Conservation (phyloP, 1,284 basidiomycete species). For the Trametes versicolor region DNA sequence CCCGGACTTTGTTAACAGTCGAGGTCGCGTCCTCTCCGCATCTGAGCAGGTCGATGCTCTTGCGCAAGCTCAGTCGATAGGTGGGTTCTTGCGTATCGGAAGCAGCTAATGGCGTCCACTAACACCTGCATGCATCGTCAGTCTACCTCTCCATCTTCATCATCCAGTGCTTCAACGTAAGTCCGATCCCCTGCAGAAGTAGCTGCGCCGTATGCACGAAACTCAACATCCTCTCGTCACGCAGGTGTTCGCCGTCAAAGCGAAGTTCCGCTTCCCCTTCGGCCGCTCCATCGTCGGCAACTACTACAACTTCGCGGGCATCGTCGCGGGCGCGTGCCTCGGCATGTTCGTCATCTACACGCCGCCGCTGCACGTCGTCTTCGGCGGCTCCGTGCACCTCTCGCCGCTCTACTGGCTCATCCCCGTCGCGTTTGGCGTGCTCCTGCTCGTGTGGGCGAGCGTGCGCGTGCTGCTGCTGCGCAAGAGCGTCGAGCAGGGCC, state of each 20-base stretch:
- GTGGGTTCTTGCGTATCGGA: slow-evolving; percentile 38
- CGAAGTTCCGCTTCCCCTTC: slow-evolving; percentile 69
- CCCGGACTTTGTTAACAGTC: slow-evolving; percentile 64
- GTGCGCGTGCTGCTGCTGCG: slow-evolving; percentile 65
- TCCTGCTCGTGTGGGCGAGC: slow-evolving; percentile 68
- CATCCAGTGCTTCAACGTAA: slow-evolving; percentile 74
- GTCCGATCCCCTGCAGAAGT: slow-evolving; percentile 25
- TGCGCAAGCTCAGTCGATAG: slow-evolving; percentile 69
- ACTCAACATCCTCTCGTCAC: background rate
- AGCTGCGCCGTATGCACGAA: background rate
- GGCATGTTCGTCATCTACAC: slow-evolving; percentile 77
- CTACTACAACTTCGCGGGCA: slow-evolving; percentile 73
- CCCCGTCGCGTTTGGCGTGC: slow-evolving; percentile 65
- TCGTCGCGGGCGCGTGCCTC: slow-evolving; percentile 66
- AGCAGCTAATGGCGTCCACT: background rate
- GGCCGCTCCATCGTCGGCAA: slow-evolving; percentile 65
- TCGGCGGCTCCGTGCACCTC: slow-evolving; percentile 65
- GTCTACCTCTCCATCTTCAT: slow-evolving; percentile 76
- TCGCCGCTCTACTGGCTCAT: slow-evolving; percentile 77
- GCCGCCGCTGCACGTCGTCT: slow-evolving; percentile 73
- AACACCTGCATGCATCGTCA: slow-evolving; percentile 22
- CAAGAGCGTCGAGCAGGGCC: slow-evolving; percentile 61
- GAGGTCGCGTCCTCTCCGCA: slow-evolving; percentile 57
- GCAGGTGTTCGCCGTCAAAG: slow-evolving; percentile 75
- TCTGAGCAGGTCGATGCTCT: slow-evolving; percentile 65